Conservation (phyloP, 495 filamentous ascomycete species). For the Echria macrotheca region DNA sequence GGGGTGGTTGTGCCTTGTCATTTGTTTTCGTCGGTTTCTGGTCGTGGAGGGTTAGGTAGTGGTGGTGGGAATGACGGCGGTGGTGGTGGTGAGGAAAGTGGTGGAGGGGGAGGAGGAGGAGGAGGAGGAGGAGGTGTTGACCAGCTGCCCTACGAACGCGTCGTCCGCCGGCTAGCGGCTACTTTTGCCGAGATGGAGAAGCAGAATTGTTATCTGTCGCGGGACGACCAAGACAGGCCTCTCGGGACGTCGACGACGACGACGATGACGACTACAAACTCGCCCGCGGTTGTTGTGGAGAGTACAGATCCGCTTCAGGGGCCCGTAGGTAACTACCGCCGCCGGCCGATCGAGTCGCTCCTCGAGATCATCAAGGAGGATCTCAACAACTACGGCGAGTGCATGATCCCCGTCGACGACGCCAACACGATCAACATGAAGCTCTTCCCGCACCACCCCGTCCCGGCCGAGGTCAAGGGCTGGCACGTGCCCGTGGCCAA, state of each 20-base stretch:
- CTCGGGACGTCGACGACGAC: slow-evolving; percentile 4
- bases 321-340: slow-evolving; percentile 6
- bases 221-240: slow-evolving; percentile 33
- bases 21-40: no score
- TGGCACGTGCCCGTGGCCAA: slow-evolving; percentile 91
- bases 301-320: slow-evolving; percentile 3
- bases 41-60: no score
- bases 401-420: slow-evolving; percentile 95
- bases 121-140: slow-evolving; percentile 52
- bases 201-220: slow-evolving; percentile 69
- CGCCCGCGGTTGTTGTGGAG: not conserved
- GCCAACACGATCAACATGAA: slow-evolving; percentile 96
- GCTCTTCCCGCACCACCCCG: slow-evolving; percentile 76
- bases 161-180: slow-evolving; percentile 77
- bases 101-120: not conserved
- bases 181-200: slow-evolving; percentile 85
- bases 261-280: no score
- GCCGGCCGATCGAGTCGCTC: slow-evolving; percentile 68
- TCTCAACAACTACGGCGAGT: slow-evolving; percentile 94
- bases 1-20: slow-evolving; percentile 66
- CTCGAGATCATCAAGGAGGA: slow-evolving; percentile 92
- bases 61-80: not conserved
- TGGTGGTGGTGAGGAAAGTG: slow-evolving; percentile 46
- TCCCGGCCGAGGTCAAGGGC: slow-evolving; percentile 68
- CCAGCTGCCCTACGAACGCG: slow-evolving; percentile 62